A percentile compares a stretch with the other conserved stretches of the same genome.
These are phyloP conservation scores for Venustampulla echinocandica DNA, from an alignment of 495 filamentous ascomycete species.

Conservation along the genomic window DNA sequence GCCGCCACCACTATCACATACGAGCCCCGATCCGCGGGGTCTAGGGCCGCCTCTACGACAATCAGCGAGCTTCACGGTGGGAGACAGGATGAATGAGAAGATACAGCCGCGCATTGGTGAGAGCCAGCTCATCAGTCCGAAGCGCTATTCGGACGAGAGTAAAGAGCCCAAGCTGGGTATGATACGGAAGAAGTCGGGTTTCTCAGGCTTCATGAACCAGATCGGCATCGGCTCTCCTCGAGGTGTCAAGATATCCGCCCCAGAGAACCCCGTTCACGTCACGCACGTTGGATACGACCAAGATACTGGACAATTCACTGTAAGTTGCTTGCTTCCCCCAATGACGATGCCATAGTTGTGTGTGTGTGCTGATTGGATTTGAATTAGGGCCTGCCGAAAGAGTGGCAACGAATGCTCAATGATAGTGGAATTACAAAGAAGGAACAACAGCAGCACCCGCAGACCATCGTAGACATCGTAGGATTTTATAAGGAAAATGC, in stretches of 20 bases:
- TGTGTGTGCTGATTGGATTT: too few species aligned
- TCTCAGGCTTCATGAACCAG: constrained; percentile 83
- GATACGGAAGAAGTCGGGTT: constrained; percentile 82
- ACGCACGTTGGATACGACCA: constrained; percentile 98
- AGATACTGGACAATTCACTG: constrained; percentile 92
- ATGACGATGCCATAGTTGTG: constrained; percentile 9
- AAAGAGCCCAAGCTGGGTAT: constrained; percentile 47
- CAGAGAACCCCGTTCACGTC: constrained; percentile 94
- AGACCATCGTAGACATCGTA: constrained; percentile 90
- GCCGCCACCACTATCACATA: constrained; percentile 45
- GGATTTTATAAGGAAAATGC: constrained; percentile 92
- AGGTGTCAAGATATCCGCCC: constrained; percentile 85
- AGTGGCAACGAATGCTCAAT: constrained; percentile 93
- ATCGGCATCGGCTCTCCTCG: constrained; percentile 85
- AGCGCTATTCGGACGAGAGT: constrained; percentile 81
- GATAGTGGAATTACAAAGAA: constrained; percentile 94
- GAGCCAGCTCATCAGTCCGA: constrained; percentile 50
- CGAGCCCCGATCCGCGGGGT: constrained; percentile 46
- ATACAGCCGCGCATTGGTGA: constrained; percentile 42
- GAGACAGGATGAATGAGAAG: constrained; percentile 46
- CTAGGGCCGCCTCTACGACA: constrained; percentile 61
- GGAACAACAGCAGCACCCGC: constrained; percentile 90
- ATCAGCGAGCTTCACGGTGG: constrained; percentile 69
- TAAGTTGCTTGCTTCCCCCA: constrained; percentile 37
- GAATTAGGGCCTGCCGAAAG: constrained; percentile 78